Conservation (phyloP, 495 filamentous ascomycete genomes). For the Evernia prunastri region DNA sequence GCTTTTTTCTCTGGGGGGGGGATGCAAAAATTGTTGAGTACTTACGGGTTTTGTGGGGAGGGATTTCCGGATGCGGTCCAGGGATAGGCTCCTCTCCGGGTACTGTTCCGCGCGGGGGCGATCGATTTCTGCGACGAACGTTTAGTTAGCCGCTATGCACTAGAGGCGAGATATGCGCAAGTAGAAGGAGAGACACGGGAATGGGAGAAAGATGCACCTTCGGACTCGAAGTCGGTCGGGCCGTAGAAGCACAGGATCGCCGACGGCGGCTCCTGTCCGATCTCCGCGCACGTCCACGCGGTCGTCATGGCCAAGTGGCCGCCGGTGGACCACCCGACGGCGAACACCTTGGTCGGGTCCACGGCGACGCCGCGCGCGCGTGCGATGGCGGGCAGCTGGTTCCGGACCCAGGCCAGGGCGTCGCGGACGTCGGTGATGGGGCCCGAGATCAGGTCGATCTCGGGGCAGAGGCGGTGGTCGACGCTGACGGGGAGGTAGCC, state of each 20-base stretch:
- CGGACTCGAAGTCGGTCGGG: constrained; percentile 35
- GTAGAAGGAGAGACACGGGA: background rate
- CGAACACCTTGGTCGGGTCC: constrained; percentile 37
- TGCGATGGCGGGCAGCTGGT: constrained; percentile 35
- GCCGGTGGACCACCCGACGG: constrained; percentile 51
- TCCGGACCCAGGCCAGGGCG: constrained; percentile 41
- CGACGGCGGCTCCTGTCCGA: constrained; percentile 32
- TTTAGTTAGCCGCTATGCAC: background rate
- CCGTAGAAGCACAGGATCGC: constrained; percentile 45
- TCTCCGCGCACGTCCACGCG: constrained; percentile 33
- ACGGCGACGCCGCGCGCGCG: constrained; percentile 39
- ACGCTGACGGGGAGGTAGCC: constrained; percentile 49
- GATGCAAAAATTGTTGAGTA: background rate
- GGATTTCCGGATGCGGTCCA: constrained; percentile 11
- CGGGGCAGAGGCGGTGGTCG: constrained; percentile 53
- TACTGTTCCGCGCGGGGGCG: constrained; percentile 6
- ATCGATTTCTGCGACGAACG: constrained; percentile 5
- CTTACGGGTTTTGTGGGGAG: constrained; percentile 10
- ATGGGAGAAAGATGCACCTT: constrained; percentile 15
- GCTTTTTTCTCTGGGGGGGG: background rate
- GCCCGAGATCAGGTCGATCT: constrained; percentile 41
- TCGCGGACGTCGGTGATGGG: constrained; percentile 46
- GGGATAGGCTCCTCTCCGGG: constrained; percentile 6
- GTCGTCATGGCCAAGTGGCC: constrained; percentile 44
- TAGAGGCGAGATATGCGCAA: background rate